Base-by-base conservation (phyloP, 1,284 basidiomycete genomes). In the Cryptococcus floricola region DNA sequence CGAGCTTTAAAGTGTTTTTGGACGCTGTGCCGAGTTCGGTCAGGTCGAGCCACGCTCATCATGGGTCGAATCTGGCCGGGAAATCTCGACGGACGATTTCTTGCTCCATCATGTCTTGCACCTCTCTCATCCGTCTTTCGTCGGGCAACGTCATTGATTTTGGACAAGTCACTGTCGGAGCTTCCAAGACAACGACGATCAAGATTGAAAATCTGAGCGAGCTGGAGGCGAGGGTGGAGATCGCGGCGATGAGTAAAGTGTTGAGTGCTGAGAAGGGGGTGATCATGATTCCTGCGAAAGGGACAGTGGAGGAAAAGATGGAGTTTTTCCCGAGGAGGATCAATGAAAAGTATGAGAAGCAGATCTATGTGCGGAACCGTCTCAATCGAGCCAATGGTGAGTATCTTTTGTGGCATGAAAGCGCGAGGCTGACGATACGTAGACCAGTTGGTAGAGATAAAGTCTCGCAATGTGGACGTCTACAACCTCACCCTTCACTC, bases 401-500 rank as follows among this genome's bases (percentile, higher is more conserved):
- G 62, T 63, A 4, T n/a, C n/a, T 16, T 46, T 4, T 23, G 19
- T 46, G 16, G 45, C 19, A 46, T 12, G 19, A 23, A 16, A 25
- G 23, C 10, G 18, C 45, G 10, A 14, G 14, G 38, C 13, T 42
- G 37, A 49, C 16, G 23, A 18, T 18, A 34, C 5, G 55, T 70
- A 53, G 71, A 76, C 56, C 78, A 80, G 67, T 71, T 80, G 46
- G 70, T 80, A 51, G 77, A 80, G 54, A 77, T 81, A 46, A 71
- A 76, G 23, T 75, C 78, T 31, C 71, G 70, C 53, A 81, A 81
- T 56, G 77, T 80, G 49, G 80, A 81, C 61, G 65, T 78, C 49
- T 77, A 80, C 66, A 77, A 80, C 43, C 74, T 81, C 56, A 79
- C 79, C 31, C 75, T 81, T 50, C 80, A 81, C 60, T 80, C 79